Conservation (phyloP, 805 yeast species). For the Spencermartinsiella europaea region DNA sequence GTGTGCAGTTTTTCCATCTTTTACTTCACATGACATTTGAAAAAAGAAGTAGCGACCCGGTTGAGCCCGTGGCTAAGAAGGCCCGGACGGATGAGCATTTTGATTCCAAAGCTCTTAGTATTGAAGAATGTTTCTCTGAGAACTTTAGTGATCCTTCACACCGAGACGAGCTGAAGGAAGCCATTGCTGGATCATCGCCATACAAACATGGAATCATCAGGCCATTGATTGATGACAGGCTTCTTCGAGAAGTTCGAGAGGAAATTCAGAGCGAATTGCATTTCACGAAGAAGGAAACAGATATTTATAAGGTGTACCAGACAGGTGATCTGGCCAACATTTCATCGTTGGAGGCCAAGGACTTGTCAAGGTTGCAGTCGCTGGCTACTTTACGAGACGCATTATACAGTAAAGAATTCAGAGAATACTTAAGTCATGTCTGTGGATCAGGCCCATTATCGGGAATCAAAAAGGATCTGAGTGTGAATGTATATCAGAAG, state of each 20-base stretch:
- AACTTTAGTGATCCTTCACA: slow-evolving; percentile 13
- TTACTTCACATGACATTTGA: not conserved
- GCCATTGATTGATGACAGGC: slow-evolving; percentile 66
- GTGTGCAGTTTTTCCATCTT: not conserved
- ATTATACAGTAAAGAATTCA: slow-evolving; percentile 76
- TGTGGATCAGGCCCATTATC: slow-evolving; percentile 87
- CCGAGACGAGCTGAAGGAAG: slow-evolving; percentile 11
- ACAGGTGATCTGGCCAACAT: slow-evolving; percentile 85
- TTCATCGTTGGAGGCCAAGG: slow-evolving; percentile 76
- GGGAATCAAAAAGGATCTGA: slow-evolving; percentile 88
- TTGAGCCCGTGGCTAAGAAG: slow-evolving; percentile 4
- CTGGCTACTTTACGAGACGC: slow-evolving; percentile 78
- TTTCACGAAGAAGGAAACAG: slow-evolving; percentile 94
- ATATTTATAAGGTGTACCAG: slow-evolving; percentile 84
- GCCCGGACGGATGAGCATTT: not conserved
- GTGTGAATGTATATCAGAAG: slow-evolving; percentile 82
- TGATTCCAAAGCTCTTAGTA: not conserved
- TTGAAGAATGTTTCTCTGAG: slow-evolving; percentile 9
- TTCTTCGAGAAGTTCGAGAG: slow-evolving; percentile 71
- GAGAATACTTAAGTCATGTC: slow-evolving; percentile 69
- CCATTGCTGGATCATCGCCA: slow-evolving; percentile 59
- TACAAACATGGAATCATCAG: slow-evolving; percentile 85
- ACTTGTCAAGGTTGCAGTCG: slow-evolving; percentile 66
- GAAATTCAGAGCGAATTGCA: slow-evolving; percentile 81
- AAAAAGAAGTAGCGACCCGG: not conserved